Base-by-base conservation (phyloP, 345 rosid genomes). In the Hevea brasiliensis region DNA sequence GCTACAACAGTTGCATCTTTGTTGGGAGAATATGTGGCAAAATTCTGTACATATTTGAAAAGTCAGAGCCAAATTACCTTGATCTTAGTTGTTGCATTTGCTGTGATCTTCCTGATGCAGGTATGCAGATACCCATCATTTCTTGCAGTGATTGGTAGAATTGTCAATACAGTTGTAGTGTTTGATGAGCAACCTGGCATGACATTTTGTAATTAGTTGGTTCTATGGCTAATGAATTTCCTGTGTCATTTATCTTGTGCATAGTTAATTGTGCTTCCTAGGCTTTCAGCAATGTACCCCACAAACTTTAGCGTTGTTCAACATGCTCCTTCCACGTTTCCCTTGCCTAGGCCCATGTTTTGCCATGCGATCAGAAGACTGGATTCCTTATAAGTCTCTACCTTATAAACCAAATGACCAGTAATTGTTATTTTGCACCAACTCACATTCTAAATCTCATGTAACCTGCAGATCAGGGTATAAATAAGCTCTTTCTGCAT, bases 91-190 rank as follows among this genome's bases (percentile, higher is more conserved):
- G 72, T 87, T 65, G 92, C 90, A 13, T 91, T 92, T 80, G 82
- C 76, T 2, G 90, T 91, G 82, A 87, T 92, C 75, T 73, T 91
- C 82, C 88, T 89, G 80, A 88, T 95, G 97, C 98, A 95, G 96
- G 96, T 95, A 85, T 24, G 74, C 11, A 24, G 5, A 45, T 32
- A 32, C 37, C 37, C 4, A 32, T 32, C 37, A 32, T 32, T 32
- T 32, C 37, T 32, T 32, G 4, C 37, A 32, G 37, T 32, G 2
- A 32, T 32, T 32, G 2, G 37, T 2, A 32, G 37, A 32, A 32
- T 4, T 32, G 37, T 32, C 37, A 32, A 32, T 32, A 32, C 37
- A 32, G 2, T 32, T 32, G 37, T 32, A 32, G 3, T 32, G 37
- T 32, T 32, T 32, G 4, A 32, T 32, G 37, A 32, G 37, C 37